Evolutionary conservation across 2,329 filamentous ascomycete species (phyloP), one percentile per base, ranked within the genome.

Genomic region (Thielaviopsis punctulata): DNA sequence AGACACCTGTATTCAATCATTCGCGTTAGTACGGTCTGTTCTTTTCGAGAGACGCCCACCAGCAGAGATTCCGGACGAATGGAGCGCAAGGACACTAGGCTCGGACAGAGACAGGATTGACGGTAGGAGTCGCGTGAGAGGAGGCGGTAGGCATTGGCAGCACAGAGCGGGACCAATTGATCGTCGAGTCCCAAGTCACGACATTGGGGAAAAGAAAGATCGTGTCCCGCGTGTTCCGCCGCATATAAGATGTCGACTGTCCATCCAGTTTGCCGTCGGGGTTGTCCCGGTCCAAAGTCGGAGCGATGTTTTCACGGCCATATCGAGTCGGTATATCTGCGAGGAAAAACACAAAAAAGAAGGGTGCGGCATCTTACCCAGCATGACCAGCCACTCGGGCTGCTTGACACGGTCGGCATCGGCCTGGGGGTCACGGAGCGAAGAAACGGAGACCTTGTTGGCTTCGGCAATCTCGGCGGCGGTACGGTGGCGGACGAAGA

Each of bases 401-500:
- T 93, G 87, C 84, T 98, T 84, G 63, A 95, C 89, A 73, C 92
- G 90, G 65, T 95, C 89, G 58, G 79, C 77, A 65, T 98, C 92
- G 62, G 80, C 63, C 73, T 98, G 82, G 61, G 92, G 93, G 69
- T 98, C 90, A 72, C 92, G 82, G 63, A 98, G 79, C 59, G 77
- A 68, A 63, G 86, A 69, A 69, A 93, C 77, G 68, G 93, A 84
- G 69, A 86, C 79, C 66, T 82, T 78, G 73, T 95, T 88, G 68
- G 92, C 92, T 72, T 95, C 86, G 64, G 88, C 80, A 73, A 98
- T 96, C 75, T 98, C 92, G 64, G 77, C 75, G 63, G 80, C 72
- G 62, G 92, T 98, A 66, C 92, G 87, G 83, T 98, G 92, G 69
- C 92, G 89, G 80, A 98, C 88, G 77, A 98, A 98, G 69, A 98